Base-by-base conservation (phyloP, 805 yeast species). In the Torulaspora delbrueckii region DNA sequence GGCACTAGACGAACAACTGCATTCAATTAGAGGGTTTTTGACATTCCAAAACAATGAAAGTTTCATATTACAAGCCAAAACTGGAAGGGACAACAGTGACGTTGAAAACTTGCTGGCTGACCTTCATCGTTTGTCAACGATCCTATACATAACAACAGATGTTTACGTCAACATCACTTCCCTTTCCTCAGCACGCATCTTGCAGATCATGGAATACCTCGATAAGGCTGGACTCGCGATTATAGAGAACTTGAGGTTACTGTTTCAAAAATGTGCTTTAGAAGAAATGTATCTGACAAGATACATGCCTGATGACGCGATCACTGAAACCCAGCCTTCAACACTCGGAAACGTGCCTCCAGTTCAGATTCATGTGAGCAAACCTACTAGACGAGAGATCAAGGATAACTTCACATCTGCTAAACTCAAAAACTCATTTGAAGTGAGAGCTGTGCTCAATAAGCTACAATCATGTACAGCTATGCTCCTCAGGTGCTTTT, bases 361-460 rank as follows among this genome's bases (percentile, higher is more conserved):
- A 6, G 43, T 70, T 12, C 59, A 74, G 37, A 68, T 79, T 7
- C 71, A 70, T 46, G 63, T 72, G 0, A 68, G 67, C 2, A 73
- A 74, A 22, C 79, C 79, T 0, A 51, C 58, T 4, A 57, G 66
- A 39, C 53, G 69, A 31, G 57, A 59, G 22, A 48, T 60, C 39
- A 59, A 68, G 45, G 63, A 70, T 46, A 74, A 72, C 28, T 73
- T 72, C 33, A 75, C 78, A 0, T 71, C 79, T 33, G 77, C 84
- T 0, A 81, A 79, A 53, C 79, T 70, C 64, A 84, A 84, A 51
- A 85, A 84, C 55, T 66, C 83, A 0, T 63, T 77, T 2, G 79
- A 81, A 50, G 59, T 81, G 8, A 71, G 88, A 43, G 71, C 71
- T 48, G 70, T 81, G 31, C 61, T 71, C 26, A 70, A 74, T 41